Percentiles rank a stretch among this genome's conserved stretches.
phyloP scores from a whole-genome alignment of 2,329 filamentous ascomycete genomes.

The Cytospora schulzeri region DNA sequence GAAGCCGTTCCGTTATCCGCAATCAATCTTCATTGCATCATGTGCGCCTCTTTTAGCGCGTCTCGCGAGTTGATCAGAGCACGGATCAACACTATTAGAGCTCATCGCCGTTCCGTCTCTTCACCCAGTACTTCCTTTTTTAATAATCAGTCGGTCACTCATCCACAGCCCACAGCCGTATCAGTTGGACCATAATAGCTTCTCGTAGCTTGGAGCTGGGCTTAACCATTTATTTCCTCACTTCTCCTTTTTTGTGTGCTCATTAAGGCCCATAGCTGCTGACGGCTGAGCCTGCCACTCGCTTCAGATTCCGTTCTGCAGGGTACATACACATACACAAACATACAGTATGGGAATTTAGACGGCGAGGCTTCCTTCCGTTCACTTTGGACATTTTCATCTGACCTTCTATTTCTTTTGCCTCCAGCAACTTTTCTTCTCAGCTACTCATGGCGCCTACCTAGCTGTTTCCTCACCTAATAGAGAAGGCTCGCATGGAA shows the following conservation, averaged over 20 bases:
- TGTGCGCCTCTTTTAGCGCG: conserved; percentile 25
- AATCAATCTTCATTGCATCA: conserved; percentile 25
- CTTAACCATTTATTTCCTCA: neutral
- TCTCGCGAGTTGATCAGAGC: conserved; percentile 23
- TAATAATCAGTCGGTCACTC: neutral
- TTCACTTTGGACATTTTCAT: neutral
- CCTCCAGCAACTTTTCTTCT: neutral
- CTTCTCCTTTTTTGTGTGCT: neutral
- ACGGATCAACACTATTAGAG: conserved; percentile 2
- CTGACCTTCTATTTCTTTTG: conserved; percentile 1
- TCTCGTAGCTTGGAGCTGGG: neutral
- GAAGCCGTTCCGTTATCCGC: conserved; percentile 25
- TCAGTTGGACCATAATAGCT: neutral
- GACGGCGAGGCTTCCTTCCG: conserved; percentile 6
- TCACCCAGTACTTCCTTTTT: neutral
- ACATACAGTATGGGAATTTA: neutral
- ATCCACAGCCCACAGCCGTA: neutral
- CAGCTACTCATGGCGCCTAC: neutral
- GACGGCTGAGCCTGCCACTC: conserved; percentile 12
- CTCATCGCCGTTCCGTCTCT: neutral
- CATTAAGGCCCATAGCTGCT: neutral
- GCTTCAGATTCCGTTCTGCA: conserved; percentile 15
- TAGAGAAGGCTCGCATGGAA: conserved; percentile 8
- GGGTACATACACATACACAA: conserved; percentile 5
- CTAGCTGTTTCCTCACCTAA: conserved; percentile 1